phyloP scores from a whole-genome alignment of 257 asterid genomes.

The Nicotiana obtusifolia region DNA sequence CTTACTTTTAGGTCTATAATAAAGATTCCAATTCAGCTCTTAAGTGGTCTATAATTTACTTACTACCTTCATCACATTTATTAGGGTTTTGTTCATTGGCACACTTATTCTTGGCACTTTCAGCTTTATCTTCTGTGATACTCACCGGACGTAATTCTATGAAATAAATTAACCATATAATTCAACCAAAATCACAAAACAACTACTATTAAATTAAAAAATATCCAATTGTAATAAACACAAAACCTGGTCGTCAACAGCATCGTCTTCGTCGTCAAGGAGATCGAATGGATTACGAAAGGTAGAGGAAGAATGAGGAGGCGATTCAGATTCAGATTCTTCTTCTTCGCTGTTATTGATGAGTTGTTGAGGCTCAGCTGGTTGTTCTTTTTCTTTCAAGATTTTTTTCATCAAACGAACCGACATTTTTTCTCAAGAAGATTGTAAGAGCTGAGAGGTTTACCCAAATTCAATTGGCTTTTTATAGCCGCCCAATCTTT shows the following conservation, averaged over 20 bases:
- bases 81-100: neutral
- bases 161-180: neutral
- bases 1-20: too few species aligned
- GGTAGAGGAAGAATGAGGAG: neutral
- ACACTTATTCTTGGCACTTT: neutral
- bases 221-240: neutral
- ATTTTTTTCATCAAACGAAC: conserved; percentile 16
- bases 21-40: too few species aligned
- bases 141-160: neutral
- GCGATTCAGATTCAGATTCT: conserved; percentile 9
- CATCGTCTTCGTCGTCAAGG: conserved; percentile 16
- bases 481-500: neutral
- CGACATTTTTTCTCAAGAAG: conserved; percentile 1
- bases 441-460: neutral
- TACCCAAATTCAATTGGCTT: neutral
- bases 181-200: neutral
- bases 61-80: neutral
- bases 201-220: neutral
- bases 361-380: neutral
- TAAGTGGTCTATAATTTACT: neutral
- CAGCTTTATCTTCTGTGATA: neutral
- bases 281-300: conserved; percentile 18
- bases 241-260: conserved; percentile 11
- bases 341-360: neutral
- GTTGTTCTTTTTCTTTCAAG: conserved; percentile 13